These are phyloP conservation scores for Nowakowskiella sp. DNA, from an alignment of 192 early-diverging fungal species.

Conservation along the genomic window DNA sequence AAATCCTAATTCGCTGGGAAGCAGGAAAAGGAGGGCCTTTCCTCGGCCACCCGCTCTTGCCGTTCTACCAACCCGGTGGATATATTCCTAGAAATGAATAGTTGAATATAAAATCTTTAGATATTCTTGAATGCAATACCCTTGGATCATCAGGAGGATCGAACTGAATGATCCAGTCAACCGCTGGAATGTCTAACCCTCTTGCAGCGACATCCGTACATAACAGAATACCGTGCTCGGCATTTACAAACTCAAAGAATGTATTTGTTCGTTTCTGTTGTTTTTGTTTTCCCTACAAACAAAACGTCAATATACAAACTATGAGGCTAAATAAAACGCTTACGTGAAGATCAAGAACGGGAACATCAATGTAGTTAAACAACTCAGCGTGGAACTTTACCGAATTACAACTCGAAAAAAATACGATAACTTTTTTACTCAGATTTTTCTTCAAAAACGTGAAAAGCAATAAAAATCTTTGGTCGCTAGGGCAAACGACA, in stretches of 20 bases:
- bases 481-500: constrained; percentile 86
- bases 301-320: not conserved
- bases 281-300: constrained; percentile 75
- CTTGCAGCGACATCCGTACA: constrained; percentile 98
- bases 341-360: constrained; percentile 94
- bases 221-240: constrained; percentile 83
- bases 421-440: constrained; percentile 93
- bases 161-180: constrained; percentile 99
- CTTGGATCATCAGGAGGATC: constrained; percentile 99
- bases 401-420: constrained; percentile 94
- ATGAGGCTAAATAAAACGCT: constrained; percentile 13
- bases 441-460: constrained; percentile 97
- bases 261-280: constrained; percentile 98
- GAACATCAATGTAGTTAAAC: constrained; percentile 98
- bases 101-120: constrained; percentile 23
- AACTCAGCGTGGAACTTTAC: constrained; percentile 98
- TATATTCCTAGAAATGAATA: constrained; percentile 55
- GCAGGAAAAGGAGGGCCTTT: constrained; percentile 88
- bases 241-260: constrained; percentile 98
- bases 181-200: constrained; percentile 94
- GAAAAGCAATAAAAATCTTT: constrained; percentile 92
- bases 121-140: constrained; percentile 31
- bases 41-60: constrained; percentile 86
- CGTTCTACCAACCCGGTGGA: constrained; percentile 92
- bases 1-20: constrained; percentile 91